A percentile compares a stretch with the other conserved stretches of the same genome.
Evolutionary conservation across 2,329 filamentous ascomycete genomes (phyloP).

Genomic region (Arthroderma sp.): DNA sequence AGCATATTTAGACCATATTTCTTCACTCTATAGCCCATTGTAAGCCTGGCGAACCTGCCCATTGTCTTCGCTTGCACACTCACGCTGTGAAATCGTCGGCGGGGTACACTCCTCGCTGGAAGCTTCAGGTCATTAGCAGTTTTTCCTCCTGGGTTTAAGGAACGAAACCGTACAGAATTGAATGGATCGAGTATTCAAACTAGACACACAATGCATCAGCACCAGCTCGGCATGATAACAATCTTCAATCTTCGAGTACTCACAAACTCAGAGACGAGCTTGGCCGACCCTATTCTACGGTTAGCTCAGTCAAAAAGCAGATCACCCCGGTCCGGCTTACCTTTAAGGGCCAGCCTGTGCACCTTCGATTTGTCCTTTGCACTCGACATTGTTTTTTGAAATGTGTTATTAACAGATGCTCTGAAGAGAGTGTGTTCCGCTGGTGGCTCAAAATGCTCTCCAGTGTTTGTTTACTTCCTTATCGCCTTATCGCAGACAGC

Average conservation of each 20-base stretch:
- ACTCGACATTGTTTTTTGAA: conserved; percentile 25
- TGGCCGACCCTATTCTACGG: conserved; percentile 48
- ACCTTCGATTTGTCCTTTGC: conserved; percentile 66
- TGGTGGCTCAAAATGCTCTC: too few species aligned
- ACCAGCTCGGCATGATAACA: neutral
- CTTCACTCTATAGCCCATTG: conserved; percentile 50
- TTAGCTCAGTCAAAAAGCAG: neutral
- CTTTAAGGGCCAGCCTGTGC: conserved; percentile 73
- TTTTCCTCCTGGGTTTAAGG: conserved; percentile 7
- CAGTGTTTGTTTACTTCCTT: too few species aligned
- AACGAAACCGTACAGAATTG: conserved; percentile 58
- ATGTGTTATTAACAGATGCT: too few species aligned
- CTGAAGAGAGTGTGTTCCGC: too few species aligned
- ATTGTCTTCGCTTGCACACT: conserved; percentile 19
- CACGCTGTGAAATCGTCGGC: conserved; percentile 93
- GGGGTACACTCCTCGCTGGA: conserved; percentile 72
- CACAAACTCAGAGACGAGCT: conserved; percentile 91
- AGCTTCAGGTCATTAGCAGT: conserved; percentile 39
- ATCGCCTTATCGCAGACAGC: too few species aligned
- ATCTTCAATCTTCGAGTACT: conserved; percentile 23
- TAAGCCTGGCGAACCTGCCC: too few species aligned
- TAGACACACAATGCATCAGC: conserved; percentile 26
- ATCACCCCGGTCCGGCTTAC: conserved; percentile 12
- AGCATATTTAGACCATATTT: conserved; percentile 99
- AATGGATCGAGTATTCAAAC: conserved; percentile 97